These are phyloP conservation scores for Globisporangium orthogonon DNA, from an alignment of 352 stramenopile genomes.

Conservation along the genomic window DNA sequence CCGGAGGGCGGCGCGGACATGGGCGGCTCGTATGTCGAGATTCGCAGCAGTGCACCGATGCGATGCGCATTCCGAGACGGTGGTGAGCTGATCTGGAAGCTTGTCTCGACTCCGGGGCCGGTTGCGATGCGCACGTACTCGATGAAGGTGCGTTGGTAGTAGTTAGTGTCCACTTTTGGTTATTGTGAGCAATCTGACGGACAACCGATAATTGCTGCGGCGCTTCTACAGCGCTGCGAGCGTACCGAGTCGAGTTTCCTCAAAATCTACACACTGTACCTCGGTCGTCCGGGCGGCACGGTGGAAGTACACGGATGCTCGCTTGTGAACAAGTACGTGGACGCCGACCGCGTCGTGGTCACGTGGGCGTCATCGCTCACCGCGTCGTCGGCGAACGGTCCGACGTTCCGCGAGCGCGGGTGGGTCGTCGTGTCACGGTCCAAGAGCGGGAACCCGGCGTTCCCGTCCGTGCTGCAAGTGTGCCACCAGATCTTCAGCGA, in stretches of 20 bases:
- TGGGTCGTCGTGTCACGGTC: constrained; percentile 1
- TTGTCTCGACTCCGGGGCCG: constrained; percentile 4
- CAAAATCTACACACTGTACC: constrained; percentile 6
- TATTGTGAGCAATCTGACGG: neutral
- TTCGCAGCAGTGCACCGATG: neutral
- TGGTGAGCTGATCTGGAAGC: constrained; percentile 1
- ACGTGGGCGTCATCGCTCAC: constrained; percentile 1
- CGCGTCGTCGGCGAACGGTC: neutral
- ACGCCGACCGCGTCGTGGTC: constrained; percentile 1
- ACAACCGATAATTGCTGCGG: neutral
- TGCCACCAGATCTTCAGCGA: constrained; percentile 12
- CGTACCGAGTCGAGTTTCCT: neutral
- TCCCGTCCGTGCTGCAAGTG: constrained; percentile 1
- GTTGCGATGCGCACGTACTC: constrained; percentile 4
- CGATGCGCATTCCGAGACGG: constrained; percentile 6
- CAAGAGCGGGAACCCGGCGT: neutral
- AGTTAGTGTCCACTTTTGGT: neutral
- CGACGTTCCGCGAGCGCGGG: constrained; percentile 7
- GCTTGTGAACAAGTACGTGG: constrained; percentile 2
- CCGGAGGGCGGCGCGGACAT: neutral
- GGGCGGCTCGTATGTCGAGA: constrained; percentile 7
- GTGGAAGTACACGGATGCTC: constrained; percentile 8
- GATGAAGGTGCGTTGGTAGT: constrained; percentile 1
- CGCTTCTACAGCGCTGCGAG: no score
- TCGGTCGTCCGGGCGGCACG: neutral